phyloP scores from a whole-genome alignment of 495 filamentous ascomycete genomes.

The Lasiosphaeria hispida region DNA sequence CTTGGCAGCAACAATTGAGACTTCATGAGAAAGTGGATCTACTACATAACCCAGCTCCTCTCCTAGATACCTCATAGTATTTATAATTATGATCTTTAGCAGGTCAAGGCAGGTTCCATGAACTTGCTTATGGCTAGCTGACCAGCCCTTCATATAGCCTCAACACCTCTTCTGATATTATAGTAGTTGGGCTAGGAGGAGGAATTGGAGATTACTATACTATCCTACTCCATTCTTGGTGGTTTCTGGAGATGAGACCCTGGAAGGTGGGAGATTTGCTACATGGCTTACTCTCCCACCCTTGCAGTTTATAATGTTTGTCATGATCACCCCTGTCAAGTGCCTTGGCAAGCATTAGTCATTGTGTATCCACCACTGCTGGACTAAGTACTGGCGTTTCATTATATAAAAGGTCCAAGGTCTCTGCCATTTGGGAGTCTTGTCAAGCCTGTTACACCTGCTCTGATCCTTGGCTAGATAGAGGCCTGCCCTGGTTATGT shows the following conservation, averaged over 20 bases:
- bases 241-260: conserved; percentile 3
- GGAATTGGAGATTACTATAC: neutral
- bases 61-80: neutral
- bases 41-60: neutral
- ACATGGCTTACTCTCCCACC: conserved; percentile 2
- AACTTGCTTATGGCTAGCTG: neutral
- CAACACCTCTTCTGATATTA: conserved; percentile 1
- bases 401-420: conserved; percentile 1
- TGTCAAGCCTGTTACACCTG: conserved; percentile 2
- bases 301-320: neutral
- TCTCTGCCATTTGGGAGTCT: conserved; percentile 3
- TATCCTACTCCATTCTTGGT: neutral
- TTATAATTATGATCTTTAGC: neutral
- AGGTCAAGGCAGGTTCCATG: conserved; percentile 2
- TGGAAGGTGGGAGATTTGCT: conserved; percentile 2
- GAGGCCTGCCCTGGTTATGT: neutral
- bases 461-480: conserved; percentile 4
- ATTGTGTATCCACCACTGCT: neutral
- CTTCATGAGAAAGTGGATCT: conserved; percentile 3
- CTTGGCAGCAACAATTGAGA: neutral
- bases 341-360: conserved; percentile 2
- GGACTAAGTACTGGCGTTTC: conserved; percentile 4
- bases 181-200: neutral
- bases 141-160: conserved; percentile 1
- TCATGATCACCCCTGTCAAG: conserved; percentile 1